phyloP scores from a whole-genome alignment of 2,329 filamentous ascomycete genomes.

The Aaosphaeria pasadenensis region DNA sequence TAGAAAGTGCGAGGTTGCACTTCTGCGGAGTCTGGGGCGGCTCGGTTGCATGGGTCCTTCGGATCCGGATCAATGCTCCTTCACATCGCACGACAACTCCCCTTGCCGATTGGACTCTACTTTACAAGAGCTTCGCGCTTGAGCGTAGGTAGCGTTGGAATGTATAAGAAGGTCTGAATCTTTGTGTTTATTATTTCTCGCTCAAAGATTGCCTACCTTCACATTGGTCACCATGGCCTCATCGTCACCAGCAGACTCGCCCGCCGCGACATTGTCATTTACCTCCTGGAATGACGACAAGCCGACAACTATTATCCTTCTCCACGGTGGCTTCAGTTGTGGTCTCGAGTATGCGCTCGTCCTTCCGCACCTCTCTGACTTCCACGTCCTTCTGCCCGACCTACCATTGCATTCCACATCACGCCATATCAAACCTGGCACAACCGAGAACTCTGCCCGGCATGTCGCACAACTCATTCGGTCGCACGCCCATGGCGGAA shows the following conservation, averaged over 20 bases:
- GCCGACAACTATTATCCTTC: slow-evolving; percentile 8
- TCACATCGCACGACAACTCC: too few relatives aligned
- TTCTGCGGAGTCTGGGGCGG: too few relatives aligned
- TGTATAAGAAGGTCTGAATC: too few relatives aligned
- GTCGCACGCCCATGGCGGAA: slow-evolving; percentile 5
- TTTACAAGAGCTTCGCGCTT: too few relatives aligned
- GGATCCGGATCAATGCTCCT: too few relatives aligned
- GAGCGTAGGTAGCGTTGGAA: too few relatives aligned
- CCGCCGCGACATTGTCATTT: background rate
- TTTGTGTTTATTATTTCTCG: too few relatives aligned
- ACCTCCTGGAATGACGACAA: background rate
- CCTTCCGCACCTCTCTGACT: slow-evolving; percentile 2
- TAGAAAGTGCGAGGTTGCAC: too few relatives aligned
- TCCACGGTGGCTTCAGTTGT: slow-evolving; percentile 8
- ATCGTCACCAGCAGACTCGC: background rate
- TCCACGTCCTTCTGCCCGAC: slow-evolving; percentile 8
- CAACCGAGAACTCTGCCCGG: slow-evolving; percentile 3
- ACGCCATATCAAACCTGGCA: slow-evolving; percentile 7
- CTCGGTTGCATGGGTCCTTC: too few relatives aligned
- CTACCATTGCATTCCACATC: slow-evolving; percentile 10
- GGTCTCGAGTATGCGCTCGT: slow-evolving; percentile 1
- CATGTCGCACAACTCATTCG: slow-evolving; percentile 5
- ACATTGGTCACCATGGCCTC: background rate
- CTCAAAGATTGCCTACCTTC: background rate
- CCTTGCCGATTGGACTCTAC: too few relatives aligned